Evolutionary conservation across 768 basidiomycete genomes (phyloP), one percentile per base, ranked within the genome.

Genomic region (Tylopilus balloui): DNA sequence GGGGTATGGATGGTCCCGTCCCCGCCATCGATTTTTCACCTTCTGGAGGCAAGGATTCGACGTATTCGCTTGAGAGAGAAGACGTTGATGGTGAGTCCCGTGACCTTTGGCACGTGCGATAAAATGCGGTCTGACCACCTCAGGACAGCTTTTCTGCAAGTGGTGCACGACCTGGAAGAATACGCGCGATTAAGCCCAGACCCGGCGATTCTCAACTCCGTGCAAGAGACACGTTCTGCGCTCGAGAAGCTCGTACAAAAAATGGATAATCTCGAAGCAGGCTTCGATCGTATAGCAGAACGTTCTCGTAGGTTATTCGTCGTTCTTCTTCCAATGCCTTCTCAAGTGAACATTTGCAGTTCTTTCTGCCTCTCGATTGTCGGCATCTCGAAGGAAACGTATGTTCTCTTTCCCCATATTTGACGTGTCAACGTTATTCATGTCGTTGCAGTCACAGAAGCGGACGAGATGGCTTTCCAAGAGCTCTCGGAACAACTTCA

Each of bases 271-370:
- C 72, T 94, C 12, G 86, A 90, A 63, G 65, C 78, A 1, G 85
- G 86, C 2, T 93, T 96, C 60, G 92, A 94, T 57, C 79, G 82
- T 54, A 85, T 94, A 57, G 86, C 88, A 3, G 90, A 93, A 63
- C 80, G 86, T 40, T 89, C 88, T 51, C 66, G 92, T 92, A 63
- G 48, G 88, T 57, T 52, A 0, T 6, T 15, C 23, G 1, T 38
- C n/a, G 3, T 20, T 20, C 13, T 5, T 25, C 25, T 4, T 3
- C 3, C 19, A 5, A 29, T 32, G 2, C 36, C 17, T 48, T 42
- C 13, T 43, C 32, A 53, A 52, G n/a, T 50, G 51, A 28, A 43
- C 15, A 34, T 24, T 49, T 47, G 25, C 45, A 91, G 90, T 92
- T 29, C 74, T 91, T 32, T 91, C 89, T 14, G 75, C 83, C 35